These are phyloP conservation scores for Porogramme epimiltina DNA, from an alignment of 1,284 basidiomycete genomes.

Conservation along the genomic window DNA sequence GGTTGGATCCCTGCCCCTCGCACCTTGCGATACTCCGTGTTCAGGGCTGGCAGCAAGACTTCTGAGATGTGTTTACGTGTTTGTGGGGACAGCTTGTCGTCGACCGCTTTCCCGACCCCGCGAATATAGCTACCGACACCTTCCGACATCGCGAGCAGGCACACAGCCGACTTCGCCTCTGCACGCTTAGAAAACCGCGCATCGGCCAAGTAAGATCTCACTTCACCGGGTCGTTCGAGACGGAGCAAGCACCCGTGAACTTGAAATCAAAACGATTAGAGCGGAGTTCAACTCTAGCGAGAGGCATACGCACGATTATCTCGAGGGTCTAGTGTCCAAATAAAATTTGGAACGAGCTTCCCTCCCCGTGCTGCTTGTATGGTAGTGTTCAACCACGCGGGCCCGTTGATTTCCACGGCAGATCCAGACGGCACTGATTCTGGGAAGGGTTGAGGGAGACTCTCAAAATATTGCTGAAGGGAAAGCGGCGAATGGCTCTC, in stretches of 20 bases:
- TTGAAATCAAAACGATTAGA: too few species aligned
- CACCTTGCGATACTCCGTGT: conserved; percentile 45
- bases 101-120: conserved; percentile 39
- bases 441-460: conserved; percentile 59
- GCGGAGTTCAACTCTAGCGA: too few species aligned
- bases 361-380: conserved; percentile 53
- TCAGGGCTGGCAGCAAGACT: conserved; percentile 44
- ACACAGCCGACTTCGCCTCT: conserved; percentile 67
- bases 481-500: conserved; percentile 26
- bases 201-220: conserved; percentile 59
- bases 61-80: conserved; percentile 45
- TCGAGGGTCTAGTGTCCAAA: conserved; percentile 43
- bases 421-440: conserved; percentile 47
- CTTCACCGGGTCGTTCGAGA: conserved; percentile 50
- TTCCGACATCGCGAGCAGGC: conserved; percentile 60
- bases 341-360: conserved; percentile 44
- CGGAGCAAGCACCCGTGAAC: conserved; percentile 66
- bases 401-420: conserved; percentile 51
- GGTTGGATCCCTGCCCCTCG: conserved; percentile 38
- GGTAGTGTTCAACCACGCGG: conserved; percentile 53
- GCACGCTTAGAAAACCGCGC: conserved; percentile 54
- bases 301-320: conserved; percentile 42
- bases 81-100: conserved; percentile 44
- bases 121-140: conserved; percentile 59
- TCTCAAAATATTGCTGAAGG: conserved; percentile 57